Percentiles rank a stretch among this genome's conserved stretches.
Evolutionary conservation across 2,329 filamentous ascomycete species (phyloP).

Genomic region (Aspergillus ibericus): DNA sequence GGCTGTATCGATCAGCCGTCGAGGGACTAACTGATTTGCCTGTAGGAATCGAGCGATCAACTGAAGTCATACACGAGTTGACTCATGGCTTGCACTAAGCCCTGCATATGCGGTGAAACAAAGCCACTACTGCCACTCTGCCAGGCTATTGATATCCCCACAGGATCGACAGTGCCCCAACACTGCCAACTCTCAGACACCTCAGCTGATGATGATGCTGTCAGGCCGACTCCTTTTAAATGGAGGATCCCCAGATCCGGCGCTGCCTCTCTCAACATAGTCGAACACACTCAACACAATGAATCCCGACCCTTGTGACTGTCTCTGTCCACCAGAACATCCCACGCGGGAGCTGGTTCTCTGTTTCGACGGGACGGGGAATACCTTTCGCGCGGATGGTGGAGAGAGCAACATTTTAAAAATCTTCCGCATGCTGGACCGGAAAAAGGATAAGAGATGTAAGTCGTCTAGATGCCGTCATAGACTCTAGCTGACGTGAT

Average conservation of each 20-base stretch:
- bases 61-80: background rate
- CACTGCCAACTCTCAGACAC: background rate
- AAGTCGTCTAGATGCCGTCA: background rate
- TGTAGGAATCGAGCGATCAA: too few species aligned
- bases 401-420: constrained; percentile 46
- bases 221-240: background rate
- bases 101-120: background rate
- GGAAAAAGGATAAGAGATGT: constrained; percentile 26
- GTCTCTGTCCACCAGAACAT: background rate
- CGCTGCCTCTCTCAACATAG: background rate
- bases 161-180: background rate
- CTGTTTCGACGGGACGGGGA: constrained; percentile 45
- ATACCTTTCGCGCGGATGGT: constrained; percentile 40
- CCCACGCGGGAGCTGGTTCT: constrained; percentile 28
- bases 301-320: background rate
- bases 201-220: background rate
- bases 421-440: constrained; percentile 42
- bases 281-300: background rate
- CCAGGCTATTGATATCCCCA: background rate
- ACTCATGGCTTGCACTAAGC: background rate
- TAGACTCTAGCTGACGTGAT: background rate
- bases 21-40: too few species aligned
- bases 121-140: background rate
- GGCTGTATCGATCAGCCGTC: background rate
- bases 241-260: background rate